phyloP scores from a whole-genome alignment of 495 filamentous ascomycete species.

The Neurospora sp. region DNA sequence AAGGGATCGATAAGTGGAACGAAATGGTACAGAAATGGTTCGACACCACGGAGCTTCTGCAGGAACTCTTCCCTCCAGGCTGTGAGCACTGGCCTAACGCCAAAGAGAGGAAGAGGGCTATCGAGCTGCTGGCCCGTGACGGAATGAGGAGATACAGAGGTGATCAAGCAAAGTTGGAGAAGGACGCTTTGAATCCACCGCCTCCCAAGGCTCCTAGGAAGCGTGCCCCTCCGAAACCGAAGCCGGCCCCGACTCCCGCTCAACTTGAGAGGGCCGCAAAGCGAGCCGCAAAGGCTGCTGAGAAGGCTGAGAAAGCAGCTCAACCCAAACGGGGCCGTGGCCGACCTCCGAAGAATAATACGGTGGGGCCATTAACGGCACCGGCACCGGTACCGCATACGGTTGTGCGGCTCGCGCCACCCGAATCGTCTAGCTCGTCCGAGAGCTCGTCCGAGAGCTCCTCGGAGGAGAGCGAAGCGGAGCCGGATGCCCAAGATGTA shows the following conservation, averaged over 20 bases:
- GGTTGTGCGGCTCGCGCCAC: not conserved
- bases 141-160: conserved; percentile 65
- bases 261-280: not conserved
- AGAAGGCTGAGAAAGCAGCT: not conserved
- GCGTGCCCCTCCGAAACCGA: conserved; percentile 1
- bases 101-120: conserved; percentile 48
- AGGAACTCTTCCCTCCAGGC: conserved; percentile 44
- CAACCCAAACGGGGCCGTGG: conserved; percentile 1
- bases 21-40: conserved; percentile 63
- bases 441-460: not conserved
- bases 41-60: conserved; percentile 44
- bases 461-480: not conserved
- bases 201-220: conserved; percentile 2
- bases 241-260: not conserved
- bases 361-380: not conserved
- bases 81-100: conserved; percentile 42
- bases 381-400: not conserved
- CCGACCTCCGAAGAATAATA: not conserved
- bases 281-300: not conserved
- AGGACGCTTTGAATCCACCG: conserved; percentile 29
- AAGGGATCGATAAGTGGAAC: conserved; percentile 61
- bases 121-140: conserved; percentile 62
- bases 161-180: conserved; percentile 32
- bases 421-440: not conserved
- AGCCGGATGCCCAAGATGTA: not conserved